phyloP scores from a whole-genome alignment of 2,329 filamentous ascomycete genomes.

The Ascochyta pisi region DNA sequence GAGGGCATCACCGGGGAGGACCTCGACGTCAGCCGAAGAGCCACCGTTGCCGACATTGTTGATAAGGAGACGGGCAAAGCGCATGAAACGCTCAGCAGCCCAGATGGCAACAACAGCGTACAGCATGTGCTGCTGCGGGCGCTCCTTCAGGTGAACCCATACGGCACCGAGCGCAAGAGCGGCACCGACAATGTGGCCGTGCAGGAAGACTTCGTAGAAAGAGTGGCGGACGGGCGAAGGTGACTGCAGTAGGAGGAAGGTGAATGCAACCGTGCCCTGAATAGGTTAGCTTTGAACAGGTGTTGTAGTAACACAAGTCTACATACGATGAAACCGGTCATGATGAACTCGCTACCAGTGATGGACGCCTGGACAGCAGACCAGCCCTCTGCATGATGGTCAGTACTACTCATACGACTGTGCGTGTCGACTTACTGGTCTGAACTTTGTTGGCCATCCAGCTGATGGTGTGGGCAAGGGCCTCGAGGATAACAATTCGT shows the following conservation, averaged over 20 bases:
- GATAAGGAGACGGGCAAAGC: conserved; percentile 67
- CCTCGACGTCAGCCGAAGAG: conserved; percentile 73
- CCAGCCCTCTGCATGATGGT: conserved; percentile 57
- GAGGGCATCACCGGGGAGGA: conserved; percentile 76
- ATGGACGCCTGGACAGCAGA: conserved; percentile 51
- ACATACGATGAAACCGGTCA: conserved; percentile 70
- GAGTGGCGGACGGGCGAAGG: conserved; percentile 75
- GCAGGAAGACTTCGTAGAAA: conserved; percentile 80
- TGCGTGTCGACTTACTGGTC: conserved; percentile 33
- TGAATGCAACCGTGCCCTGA: conserved; percentile 66
- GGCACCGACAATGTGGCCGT: conserved; percentile 72
- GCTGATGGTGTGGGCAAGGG: conserved; percentile 69
- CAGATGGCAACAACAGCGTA: conserved; percentile 71
- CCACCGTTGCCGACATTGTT: conserved; percentile 71
- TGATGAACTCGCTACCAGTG: conserved; percentile 56
- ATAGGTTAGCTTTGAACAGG: conserved; percentile 58
- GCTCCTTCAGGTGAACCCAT: conserved; percentile 67
- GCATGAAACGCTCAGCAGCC: conserved; percentile 67
- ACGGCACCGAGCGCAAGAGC: conserved; percentile 66
- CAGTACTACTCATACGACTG: conserved; percentile 4
- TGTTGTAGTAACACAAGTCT: conserved; percentile 54
- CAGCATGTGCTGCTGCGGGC: conserved; percentile 66
- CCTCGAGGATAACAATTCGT: conserved; percentile 75
- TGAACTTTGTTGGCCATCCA: conserved; percentile 59
- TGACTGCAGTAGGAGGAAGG: conserved; percentile 71